These are phyloP conservation scores for Trichothecium roseum DNA, from an alignment of 2,329 filamentous ascomycete genomes.

Conservation along the genomic window DNA sequence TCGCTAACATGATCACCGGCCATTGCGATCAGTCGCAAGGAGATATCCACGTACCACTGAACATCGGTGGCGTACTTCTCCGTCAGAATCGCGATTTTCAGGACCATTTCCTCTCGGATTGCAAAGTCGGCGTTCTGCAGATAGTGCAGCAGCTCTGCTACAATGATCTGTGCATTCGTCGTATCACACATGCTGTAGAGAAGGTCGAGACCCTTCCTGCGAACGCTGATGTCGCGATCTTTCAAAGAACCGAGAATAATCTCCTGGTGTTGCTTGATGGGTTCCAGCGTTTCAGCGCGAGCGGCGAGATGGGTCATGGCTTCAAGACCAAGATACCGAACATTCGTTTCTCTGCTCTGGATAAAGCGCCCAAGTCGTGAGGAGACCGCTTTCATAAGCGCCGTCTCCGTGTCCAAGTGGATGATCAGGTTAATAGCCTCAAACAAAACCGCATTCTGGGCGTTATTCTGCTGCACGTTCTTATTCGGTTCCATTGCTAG, in stretches of 20 bases:
- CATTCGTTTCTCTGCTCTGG: conserved; percentile 92
- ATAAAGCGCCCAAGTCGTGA: conserved; percentile 88
- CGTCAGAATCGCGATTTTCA: conserved; percentile 96
- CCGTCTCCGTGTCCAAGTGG: conserved; percentile 89
- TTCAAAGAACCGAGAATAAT: conserved; percentile 91
- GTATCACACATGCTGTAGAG: conserved; percentile 99
- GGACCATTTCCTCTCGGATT: conserved; percentile 96
- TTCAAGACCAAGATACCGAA: conserved; percentile 88
- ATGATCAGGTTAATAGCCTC: conserved; percentile 99
- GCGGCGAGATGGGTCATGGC: conserved; percentile 98
- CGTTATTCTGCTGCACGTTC: conserved; percentile 98
- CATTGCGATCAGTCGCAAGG: conserved; percentile 85
- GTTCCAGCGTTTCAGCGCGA: conserved; percentile 83
- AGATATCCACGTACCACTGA: conserved; percentile 99
- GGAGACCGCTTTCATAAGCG: conserved; percentile 93
- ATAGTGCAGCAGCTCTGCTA: conserved; percentile 87
- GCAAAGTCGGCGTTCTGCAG: conserved; percentile 95
- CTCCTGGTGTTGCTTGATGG: conserved; percentile 95
- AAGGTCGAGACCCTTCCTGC: conserved; percentile 87
- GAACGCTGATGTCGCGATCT: conserved; percentile 93
- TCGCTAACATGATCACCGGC: conserved; percentile 98
- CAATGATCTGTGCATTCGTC: conserved; percentile 86
- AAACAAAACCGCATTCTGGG: conserved; percentile 94
- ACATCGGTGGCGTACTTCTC: conserved; percentile 98
- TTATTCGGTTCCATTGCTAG: conserved; percentile 88